A percentile compares a stretch with the other conserved stretches of the same genome.
These are phyloP conservation scores for Actinidia arguta DNA, from an alignment of 179 eudicot species.

Conservation along the genomic window DNA sequence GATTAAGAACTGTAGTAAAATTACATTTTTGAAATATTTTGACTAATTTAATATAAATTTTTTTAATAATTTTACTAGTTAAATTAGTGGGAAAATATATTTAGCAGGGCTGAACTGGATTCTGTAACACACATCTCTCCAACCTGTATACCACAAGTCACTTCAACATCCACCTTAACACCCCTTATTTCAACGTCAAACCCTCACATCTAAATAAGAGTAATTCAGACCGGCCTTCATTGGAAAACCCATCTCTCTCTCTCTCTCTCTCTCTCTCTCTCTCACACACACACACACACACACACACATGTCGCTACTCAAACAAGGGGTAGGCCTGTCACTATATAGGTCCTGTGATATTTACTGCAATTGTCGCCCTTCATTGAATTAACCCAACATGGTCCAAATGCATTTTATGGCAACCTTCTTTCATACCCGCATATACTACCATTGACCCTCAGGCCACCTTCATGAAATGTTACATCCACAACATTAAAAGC, in stretches of 20 bases:
- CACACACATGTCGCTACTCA: too few relatives aligned
- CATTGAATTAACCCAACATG: constrained; percentile 30
- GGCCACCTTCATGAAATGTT: constrained; percentile 26
- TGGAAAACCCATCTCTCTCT: neutral
- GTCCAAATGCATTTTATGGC: constrained; percentile 37
- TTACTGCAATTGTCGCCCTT: neutral
- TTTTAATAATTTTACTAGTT: too few relatives aligned
- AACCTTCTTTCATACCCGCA: constrained; percentile 22
- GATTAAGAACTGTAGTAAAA: too few relatives aligned
- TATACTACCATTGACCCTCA: neutral
- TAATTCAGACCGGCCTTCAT: neutral
- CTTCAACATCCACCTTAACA: constrained; percentile 16
- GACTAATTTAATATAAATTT: too few relatives aligned
- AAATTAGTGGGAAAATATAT: too few relatives aligned
- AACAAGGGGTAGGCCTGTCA: neutral
- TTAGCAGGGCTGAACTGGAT: too few relatives aligned
- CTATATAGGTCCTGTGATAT: neutral
- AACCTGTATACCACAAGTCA: constrained; percentile 2
- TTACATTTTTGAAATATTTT: too few relatives aligned
- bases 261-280: constrained; percentile 10
- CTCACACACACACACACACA: too few relatives aligned
- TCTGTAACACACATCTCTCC: neutral
- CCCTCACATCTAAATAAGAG: constrained; percentile 12
- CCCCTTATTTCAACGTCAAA: constrained; percentile 15
- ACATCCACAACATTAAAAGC: constrained; percentile 20